Evolutionary conservation across 495 filamentous ascomycete species (phyloP).

Genomic region (Neurospora sp.): DNA sequence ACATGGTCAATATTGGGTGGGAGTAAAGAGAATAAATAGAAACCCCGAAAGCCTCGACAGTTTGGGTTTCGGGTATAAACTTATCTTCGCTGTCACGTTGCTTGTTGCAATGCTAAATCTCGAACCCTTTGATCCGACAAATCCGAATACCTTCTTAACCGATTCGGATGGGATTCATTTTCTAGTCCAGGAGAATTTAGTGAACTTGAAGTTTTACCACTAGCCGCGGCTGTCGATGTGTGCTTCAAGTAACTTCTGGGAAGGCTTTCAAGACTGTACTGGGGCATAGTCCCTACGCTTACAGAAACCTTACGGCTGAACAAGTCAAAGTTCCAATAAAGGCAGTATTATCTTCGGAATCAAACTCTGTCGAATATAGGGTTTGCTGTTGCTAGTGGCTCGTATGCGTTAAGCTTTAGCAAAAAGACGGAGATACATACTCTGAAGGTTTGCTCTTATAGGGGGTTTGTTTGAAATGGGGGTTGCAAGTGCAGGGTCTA

Average conservation of each 20-base stretch:
- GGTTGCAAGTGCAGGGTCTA: background rate
- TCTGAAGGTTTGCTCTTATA: background rate
- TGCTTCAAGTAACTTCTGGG: background rate
- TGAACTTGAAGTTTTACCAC: background rate
- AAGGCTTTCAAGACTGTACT: background rate
- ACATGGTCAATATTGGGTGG: background rate
- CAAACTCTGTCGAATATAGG: background rate
- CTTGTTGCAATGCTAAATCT: background rate
- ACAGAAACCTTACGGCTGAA: background rate
- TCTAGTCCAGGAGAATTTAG: background rate
- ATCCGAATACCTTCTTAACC: background rate
- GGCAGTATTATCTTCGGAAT: background rate
- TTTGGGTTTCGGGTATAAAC: background rate
- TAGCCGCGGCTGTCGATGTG: background rate
- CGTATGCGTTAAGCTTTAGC: background rate
- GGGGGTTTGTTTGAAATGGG: background rate
- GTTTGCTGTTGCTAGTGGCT: background rate
- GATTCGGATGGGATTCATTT: background rate
- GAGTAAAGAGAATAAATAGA: background rate
- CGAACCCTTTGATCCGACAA: background rate
- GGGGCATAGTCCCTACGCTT: background rate
- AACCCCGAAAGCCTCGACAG: background rate
- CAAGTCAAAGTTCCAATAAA: background rate
- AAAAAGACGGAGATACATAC: background rate
- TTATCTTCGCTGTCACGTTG: background rate